phyloP scores from a whole-genome alignment of 1,284 basidiomycete genomes.

The Malassezia pachydermatis region DNA sequence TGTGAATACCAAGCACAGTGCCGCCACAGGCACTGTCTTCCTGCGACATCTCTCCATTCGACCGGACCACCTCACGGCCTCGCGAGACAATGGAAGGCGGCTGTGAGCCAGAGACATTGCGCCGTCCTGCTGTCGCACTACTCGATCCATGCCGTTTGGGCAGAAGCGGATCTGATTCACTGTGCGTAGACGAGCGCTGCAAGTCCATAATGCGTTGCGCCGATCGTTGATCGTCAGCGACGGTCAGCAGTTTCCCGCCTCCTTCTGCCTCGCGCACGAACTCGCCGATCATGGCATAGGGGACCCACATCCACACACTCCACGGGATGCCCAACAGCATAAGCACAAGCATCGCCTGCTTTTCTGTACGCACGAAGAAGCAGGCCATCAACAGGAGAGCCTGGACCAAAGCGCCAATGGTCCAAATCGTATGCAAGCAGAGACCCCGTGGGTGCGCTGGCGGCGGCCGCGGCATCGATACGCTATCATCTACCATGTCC shows the following conservation, averaged over 20 bases:
- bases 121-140: not conserved
- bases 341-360: slow-evolving; percentile 30
- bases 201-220: slow-evolving; percentile 18
- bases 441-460: slow-evolving; percentile 12
- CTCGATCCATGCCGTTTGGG: not conserved
- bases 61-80: slow-evolving; percentile 10
- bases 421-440: slow-evolving; percentile 39
- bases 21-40: slow-evolving; percentile 56
- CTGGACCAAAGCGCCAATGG: slow-evolving; percentile 23
- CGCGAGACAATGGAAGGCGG: slow-evolving; percentile 18
- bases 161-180: not conserved
- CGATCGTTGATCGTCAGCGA: slow-evolving; percentile 25
- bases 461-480: not conserved
- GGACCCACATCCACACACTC: slow-evolving; percentile 44
- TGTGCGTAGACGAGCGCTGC: not conserved
- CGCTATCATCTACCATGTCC: no score
- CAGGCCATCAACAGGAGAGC: slow-evolving; percentile 28
- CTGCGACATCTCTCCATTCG: not conserved
- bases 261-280: slow-evolving; percentile 40
- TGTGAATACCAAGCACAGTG: slow-evolving; percentile 85
- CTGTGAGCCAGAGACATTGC: slow-evolving; percentile 7
- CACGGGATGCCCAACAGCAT: slow-evolving; percentile 40
- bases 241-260: slow-evolving; percentile 22
- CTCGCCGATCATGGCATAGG: slow-evolving; percentile 43
- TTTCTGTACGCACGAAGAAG: slow-evolving; percentile 21